These are phyloP conservation scores for Aethionema arabicum DNA, from an alignment of 345 rosid genomes.

Conservation along the genomic window DNA sequence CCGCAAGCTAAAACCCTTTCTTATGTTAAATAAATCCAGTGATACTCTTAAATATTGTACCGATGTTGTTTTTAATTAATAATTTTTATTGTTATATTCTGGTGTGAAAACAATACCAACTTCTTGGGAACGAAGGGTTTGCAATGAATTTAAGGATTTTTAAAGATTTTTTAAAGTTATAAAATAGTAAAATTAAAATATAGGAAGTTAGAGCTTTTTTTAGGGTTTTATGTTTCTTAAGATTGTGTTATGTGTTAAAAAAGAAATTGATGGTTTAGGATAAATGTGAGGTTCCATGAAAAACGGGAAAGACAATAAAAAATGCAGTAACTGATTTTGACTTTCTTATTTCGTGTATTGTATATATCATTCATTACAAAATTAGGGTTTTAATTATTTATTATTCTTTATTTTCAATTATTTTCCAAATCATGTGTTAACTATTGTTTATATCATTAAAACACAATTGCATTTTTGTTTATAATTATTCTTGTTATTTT, in stretches of 20 bases:
- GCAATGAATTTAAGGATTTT: conserved; percentile 27
- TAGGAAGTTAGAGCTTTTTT: conserved; percentile 19
- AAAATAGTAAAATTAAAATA: conserved; percentile 26
- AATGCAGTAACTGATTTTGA: conserved; percentile 26
- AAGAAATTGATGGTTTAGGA: conserved; percentile 29
- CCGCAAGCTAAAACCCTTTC: conserved; percentile 32
- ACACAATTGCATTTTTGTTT: neutral
- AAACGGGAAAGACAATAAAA: conserved; percentile 21
- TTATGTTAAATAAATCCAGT: conserved; percentile 30
- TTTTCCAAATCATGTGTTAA: neutral
- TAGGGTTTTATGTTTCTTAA: conserved; percentile 12
- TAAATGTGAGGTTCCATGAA: conserved; percentile 17
- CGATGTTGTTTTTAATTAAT: conserved; percentile 8
- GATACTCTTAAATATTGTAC: conserved; percentile 20
- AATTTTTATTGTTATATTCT: conserved; percentile 1
- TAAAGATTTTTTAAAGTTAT: conserved; percentile 1
- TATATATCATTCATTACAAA: too few relatives aligned
- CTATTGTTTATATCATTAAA: neutral
- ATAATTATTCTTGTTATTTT: too few relatives aligned
- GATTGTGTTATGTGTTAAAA: conserved; percentile 12
- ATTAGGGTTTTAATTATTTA: too few relatives aligned
- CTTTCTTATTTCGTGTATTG: too few relatives aligned
- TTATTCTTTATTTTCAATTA: neutral
- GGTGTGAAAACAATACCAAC: conserved; percentile 16
- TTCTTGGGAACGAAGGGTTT: conserved; percentile 11